Evolutionary conservation across 2,329 filamentous ascomycete genomes (phyloP), one percentile per base, ranked within the genome.

Genomic region (Hirsutella thompsonii): DNA sequence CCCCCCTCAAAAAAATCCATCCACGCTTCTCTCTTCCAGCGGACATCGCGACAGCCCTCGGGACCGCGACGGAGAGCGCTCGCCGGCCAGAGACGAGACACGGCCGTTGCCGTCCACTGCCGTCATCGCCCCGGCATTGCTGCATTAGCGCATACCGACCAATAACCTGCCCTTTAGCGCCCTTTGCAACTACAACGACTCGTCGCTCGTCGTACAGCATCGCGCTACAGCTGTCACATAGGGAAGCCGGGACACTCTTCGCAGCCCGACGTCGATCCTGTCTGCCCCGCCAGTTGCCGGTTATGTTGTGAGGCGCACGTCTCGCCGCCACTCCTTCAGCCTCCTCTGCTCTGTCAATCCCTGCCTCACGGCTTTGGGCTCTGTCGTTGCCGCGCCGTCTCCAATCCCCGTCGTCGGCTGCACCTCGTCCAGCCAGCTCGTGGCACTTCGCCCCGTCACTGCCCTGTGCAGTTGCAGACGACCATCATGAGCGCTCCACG

Each of bases 221-320:
- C 30, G 19, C 20, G 23, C 21, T 13, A 20, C 26, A 11, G 36
- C 37, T 32, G 37, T 16, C 20, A 18, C 26, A 28, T 30, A 14
- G 26, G 23, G 23, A 26, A 26, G 23, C 23, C 23, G 6, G 6
- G 23, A 26, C 23, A 6, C 23, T 21, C 30, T 30, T 37, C 38
- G 34, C 34, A 38, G 42, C 38, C 38, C 35, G 42, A 43, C 42
- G 33, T 32, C 37, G n/a, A 2, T 13, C 35, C 14, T n/a, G 19
- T 9, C 36, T 30, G 16, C 13, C 26, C 29, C 34, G 33, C 34
- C 35, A 35, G 38, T 39, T 30, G 39, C 39, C 42, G 39, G 42
- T 39, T 44, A 44, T 44, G 42, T 37, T 44, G 39, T 44, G 37
- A 41, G 42, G 42, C 39, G 33, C 18, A 13, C 32, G 28, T 28